These are phyloP conservation scores for Salvia hispanica DNA, from an alignment of 257 asterid species.

Conservation along the genomic window DNA sequence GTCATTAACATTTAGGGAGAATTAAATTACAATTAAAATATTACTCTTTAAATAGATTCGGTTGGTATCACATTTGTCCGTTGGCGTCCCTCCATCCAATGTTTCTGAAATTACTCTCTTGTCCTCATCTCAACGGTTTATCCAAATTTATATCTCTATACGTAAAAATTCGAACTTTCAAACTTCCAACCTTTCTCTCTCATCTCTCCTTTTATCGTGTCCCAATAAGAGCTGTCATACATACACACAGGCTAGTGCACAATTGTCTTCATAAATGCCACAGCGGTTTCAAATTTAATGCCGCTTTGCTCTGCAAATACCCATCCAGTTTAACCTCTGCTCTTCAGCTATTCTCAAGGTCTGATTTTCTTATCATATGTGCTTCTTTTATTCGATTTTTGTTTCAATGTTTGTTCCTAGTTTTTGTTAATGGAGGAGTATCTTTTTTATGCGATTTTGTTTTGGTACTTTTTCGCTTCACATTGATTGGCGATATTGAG, in stretches of 20 bases:
- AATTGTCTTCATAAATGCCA: slow-evolving; percentile 32
- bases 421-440: background rate
- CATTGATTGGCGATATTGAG: background rate
- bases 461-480: background rate
- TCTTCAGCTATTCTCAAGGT: background rate
- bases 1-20: no score
- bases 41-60: slow-evolving; percentile 7
- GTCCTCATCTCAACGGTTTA: slow-evolving; percentile 6
- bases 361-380: background rate
- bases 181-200: slow-evolving; percentile 11
- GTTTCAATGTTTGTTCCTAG: background rate
- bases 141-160: background rate
- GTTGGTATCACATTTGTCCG: slow-evolving; percentile 11
- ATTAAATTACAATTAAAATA: no score
- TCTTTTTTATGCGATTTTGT: background rate
- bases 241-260: slow-evolving; percentile 22
- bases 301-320: slow-evolving; percentile 19
- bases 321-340: slow-evolving; percentile 24
- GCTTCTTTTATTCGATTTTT: background rate
- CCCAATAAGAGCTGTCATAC: slow-evolving; percentile 37
- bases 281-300: slow-evolving; percentile 35
- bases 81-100: slow-evolving; percentile 26
- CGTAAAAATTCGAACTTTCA: slow-evolving; percentile 36
- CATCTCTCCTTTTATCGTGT: slow-evolving; percentile 22
- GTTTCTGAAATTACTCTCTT: slow-evolving; percentile 11